phyloP scores from a whole-genome alignment of 2,329 filamentous ascomycete genomes.

The Penicillium sp. region DNA sequence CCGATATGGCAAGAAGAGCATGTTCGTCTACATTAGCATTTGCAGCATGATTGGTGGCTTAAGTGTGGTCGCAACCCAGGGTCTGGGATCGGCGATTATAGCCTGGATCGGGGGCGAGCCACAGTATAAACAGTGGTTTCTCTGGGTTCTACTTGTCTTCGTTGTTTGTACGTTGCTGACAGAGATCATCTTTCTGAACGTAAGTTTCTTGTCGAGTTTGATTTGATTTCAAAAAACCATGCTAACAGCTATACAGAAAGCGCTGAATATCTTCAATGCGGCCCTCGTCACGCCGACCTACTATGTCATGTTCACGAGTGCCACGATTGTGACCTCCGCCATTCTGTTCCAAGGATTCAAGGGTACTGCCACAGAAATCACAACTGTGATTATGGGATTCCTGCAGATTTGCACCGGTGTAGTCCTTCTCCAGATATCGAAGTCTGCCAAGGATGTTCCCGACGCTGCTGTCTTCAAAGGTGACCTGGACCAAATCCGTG shows the following conservation, averaged over 20 bases:
- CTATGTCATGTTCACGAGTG: constrained; percentile 96
- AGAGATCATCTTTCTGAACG: constrained; percentile 94
- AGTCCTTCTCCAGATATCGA: constrained; percentile 90
- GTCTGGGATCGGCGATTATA: constrained; percentile 85
- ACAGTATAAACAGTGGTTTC: constrained; percentile 97
- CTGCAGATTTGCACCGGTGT: constrained; percentile 91
- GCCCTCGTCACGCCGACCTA: constrained; percentile 97
- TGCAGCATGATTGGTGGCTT: constrained; percentile 93
- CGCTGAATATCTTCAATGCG: constrained; percentile 93
- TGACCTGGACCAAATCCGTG: constrained; percentile 91
- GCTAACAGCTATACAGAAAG: constrained; percentile 69
- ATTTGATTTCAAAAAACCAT: not conserved
- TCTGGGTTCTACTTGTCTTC: constrained; percentile 89
- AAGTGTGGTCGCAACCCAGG: constrained; percentile 93
- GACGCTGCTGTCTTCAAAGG: constrained; percentile 90
- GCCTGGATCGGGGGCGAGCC: constrained; percentile 77
- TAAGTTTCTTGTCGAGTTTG: constrained; percentile 53
- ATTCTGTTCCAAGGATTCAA: constrained; percentile 94
- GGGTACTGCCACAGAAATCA: constrained; percentile 75
- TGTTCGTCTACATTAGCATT: constrained; percentile 96
- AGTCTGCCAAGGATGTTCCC: constrained; percentile 95
- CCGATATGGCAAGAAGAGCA: constrained; percentile 90
- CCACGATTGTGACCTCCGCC: constrained; percentile 90
- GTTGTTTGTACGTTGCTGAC: constrained; percentile 85
- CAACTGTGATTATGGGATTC: constrained; percentile 91